These are phyloP conservation scores for Hyaloperonospora arabidopsidis DNA, from an alignment of 352 stramenopile genomes.

Conservation along the genomic window DNA sequence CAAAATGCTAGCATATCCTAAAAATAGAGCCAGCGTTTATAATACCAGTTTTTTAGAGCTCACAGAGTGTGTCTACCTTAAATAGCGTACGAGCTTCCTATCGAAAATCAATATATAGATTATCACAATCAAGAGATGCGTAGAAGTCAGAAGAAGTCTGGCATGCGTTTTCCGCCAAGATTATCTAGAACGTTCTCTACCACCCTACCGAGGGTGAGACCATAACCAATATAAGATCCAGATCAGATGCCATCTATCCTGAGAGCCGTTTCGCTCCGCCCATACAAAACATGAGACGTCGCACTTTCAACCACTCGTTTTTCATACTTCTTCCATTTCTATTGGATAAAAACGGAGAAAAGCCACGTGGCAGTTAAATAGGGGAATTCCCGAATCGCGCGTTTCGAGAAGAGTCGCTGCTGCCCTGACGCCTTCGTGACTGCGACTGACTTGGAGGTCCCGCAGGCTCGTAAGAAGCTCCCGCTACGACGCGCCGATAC, in stretches of 20 bases:
- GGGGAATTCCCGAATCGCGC: conserved; percentile 33
- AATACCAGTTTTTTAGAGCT: no score
- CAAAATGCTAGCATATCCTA: no score
- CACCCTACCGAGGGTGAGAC: conserved; percentile 3
- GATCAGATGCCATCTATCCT: conserved; percentile 18
- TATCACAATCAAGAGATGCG: no score
- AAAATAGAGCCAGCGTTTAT: no score
- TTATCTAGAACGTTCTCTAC: conserved; percentile 36
- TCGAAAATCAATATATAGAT: no score
- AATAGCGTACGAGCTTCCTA: no score
- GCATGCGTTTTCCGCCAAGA: conserved; percentile 12
- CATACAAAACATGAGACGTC: conserved; percentile 24
- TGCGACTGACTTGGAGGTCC: conserved; percentile 15
- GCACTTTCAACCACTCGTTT: conserved; percentile 30
- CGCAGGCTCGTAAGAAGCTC: conserved; percentile 8
- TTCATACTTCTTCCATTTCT: conserved; percentile 38
- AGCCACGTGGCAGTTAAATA: conserved; percentile 14
- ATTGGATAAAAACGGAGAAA: conserved; percentile 34
- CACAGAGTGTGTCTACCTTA: no score
- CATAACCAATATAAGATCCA: neutral
- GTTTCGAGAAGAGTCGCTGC: conserved; percentile 13
- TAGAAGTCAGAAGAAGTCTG: no score
- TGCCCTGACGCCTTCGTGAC: conserved; percentile 14
- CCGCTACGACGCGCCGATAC: conserved; percentile 9
- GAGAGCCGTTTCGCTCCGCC: conserved; percentile 8